Conservation (phyloP, 345 rosid genomes). For the Bruguiera parviflora region DNA sequence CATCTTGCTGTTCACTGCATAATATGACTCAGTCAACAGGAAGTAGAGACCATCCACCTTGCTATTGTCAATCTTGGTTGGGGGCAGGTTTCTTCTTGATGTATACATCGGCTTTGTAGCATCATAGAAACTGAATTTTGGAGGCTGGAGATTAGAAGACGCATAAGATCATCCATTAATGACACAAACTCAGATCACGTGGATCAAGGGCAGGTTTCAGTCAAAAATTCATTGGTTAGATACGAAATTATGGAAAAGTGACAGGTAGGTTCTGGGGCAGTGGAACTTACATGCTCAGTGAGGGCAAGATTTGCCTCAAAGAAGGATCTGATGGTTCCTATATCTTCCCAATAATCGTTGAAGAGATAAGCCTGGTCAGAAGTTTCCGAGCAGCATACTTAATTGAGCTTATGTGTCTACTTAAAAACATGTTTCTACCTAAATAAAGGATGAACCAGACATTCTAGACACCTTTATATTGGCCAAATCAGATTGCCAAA, state of each 20-base stretch:
- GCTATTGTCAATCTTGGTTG: conserved; percentile 67
- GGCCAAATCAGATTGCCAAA: not conserved
- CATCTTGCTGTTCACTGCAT: too few species aligned
- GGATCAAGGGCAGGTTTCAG: too few species aligned
- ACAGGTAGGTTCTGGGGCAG: not conserved
- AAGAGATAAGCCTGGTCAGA: conserved; percentile 81
- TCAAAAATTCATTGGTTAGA: too few species aligned
- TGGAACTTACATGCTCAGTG: conserved; percentile 71
- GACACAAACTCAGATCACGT: too few species aligned
- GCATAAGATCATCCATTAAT: conserved; percentile 2
- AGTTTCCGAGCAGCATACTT: conserved; percentile 6
- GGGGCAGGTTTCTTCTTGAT: conserved; percentile 91
- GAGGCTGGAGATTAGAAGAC: conserved; percentile 52
- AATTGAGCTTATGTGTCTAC: too few species aligned
- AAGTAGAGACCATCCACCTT: conserved; percentile 43
- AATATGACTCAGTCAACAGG: too few species aligned
- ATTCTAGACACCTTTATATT: too few species aligned
- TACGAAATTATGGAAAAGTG: too few species aligned
- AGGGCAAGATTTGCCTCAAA: conserved; percentile 93
- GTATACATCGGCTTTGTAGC: conserved; percentile 88
- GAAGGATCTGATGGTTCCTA: conserved; percentile 95
- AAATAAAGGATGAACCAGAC: too few species aligned
- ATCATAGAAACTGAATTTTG: conserved; percentile 88
- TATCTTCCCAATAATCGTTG: conserved; percentile 97
- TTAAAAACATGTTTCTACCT: too few species aligned